These are phyloP conservation scores for Vishniacozyma victoriae DNA, from an alignment of 768 basidiomycete species.

Conservation along the genomic window DNA sequence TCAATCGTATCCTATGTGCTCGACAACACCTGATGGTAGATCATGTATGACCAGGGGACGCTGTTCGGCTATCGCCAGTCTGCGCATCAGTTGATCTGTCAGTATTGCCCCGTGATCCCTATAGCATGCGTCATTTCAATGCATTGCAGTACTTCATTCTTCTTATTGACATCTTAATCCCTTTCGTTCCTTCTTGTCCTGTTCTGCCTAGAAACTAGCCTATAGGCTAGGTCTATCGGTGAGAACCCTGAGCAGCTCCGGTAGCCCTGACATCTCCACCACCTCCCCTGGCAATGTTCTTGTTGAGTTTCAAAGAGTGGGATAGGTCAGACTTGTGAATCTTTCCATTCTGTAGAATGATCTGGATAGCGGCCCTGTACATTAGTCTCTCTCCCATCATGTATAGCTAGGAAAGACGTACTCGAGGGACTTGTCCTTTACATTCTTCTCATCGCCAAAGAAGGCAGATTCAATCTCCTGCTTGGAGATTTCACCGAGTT, in stretches of 20 bases:
- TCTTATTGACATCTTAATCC: too few relatives aligned
- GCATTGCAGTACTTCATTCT: too few relatives aligned
- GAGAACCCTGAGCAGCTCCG: conserved; percentile 15
- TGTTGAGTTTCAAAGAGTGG: conserved; percentile 20
- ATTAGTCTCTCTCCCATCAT: background rate
- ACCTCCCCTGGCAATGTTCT: conserved; percentile 35
- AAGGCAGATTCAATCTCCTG: conserved; percentile 40
- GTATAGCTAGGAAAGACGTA: conserved; percentile 19
- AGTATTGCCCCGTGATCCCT: too few relatives aligned
- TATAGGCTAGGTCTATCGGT: too few relatives aligned
- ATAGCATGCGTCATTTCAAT: too few relatives aligned
- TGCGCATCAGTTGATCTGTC: too few relatives aligned
- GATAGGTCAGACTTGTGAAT: conserved; percentile 25
- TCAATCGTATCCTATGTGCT: too few relatives aligned
- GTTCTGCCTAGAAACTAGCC: too few relatives aligned
- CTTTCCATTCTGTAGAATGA: conserved; percentile 36
- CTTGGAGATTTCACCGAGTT: conserved; percentile 35
- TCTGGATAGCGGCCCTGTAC: conserved; percentile 32
- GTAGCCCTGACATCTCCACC: conserved; percentile 11
- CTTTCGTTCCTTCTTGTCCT: too few relatives aligned
- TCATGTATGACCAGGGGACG: too few relatives aligned
- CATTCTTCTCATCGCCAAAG: conserved; percentile 38
- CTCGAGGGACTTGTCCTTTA: conserved; percentile 40
- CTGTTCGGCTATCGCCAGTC: too few relatives aligned
- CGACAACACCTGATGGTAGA: too few relatives aligned